Conservation (phyloP, 495 filamentous ascomycete genomes). For the Trypethelium eluteriae region DNA sequence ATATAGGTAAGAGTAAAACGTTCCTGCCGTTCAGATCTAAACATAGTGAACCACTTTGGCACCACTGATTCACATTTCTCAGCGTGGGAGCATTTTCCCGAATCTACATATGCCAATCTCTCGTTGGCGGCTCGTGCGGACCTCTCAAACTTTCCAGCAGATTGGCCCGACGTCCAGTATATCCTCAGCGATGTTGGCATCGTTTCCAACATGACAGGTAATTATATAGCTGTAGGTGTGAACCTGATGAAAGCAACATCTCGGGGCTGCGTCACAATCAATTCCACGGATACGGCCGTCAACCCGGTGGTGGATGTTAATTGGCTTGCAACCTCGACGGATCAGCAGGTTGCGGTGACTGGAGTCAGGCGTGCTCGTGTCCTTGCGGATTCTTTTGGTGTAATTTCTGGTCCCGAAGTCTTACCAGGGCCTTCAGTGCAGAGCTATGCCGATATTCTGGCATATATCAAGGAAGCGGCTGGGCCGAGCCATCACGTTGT, state of each 20-base stretch:
- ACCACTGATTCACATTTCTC: not conserved
- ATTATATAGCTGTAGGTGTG: not conserved
- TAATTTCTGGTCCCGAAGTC: not conserved
- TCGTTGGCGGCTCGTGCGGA: not conserved
- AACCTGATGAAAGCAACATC: slow-evolving; percentile 24
- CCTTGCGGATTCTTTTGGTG: not conserved
- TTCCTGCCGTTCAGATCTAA: not conserved
- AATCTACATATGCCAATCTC: not conserved
- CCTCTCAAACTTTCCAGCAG: not conserved
- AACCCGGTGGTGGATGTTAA: slow-evolving; percentile 47
- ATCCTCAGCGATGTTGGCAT: not conserved
- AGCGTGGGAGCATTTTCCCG: not conserved
- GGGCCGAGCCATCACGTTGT: not conserved
- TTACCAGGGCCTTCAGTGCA: not conserved
- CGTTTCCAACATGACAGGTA: not conserved
- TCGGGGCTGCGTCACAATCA: slow-evolving; percentile 49
- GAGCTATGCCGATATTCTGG: not conserved
- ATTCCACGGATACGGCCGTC: slow-evolving; percentile 36
- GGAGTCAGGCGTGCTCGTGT: slow-evolving; percentile 46
- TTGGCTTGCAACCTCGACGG: slow-evolving; percentile 46
- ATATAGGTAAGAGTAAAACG: not conserved
- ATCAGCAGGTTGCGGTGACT: slow-evolving; percentile 48
- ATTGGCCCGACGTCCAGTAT: not conserved
- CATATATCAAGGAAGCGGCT: not conserved
- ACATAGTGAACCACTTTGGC: not conserved